phyloP scores from a whole-genome alignment of 2,329 filamentous ascomycete genomes.

The Aspergillus sp. region DNA sequence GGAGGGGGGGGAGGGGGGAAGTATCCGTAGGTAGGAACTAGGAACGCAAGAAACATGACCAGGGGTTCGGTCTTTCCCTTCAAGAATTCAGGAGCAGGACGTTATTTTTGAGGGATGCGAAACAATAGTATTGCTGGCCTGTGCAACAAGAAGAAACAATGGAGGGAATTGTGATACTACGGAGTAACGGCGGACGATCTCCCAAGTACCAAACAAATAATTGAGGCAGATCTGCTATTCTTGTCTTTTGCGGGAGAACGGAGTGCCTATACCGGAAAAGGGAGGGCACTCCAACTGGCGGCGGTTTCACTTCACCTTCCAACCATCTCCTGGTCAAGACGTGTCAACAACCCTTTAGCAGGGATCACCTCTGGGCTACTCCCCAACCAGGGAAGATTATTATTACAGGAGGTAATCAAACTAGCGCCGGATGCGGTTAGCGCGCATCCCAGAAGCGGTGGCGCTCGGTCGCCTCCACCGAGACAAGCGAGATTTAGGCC shows the following conservation, averaged over 20 bases:
- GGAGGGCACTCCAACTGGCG: too few relatives aligned
- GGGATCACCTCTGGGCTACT: constrained; percentile 4
- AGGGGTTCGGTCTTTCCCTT: background rate
- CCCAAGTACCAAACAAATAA: background rate
- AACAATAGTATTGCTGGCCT: background rate
- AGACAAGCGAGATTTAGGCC: constrained; percentile 26
- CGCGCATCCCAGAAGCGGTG: constrained; percentile 11
- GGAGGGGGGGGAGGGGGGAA: background rate
- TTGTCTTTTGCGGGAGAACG: background rate
- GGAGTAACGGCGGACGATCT: background rate
- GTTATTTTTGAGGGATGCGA: background rate
- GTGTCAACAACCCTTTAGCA: constrained; percentile 17
- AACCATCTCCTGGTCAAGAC: constrained; percentile 10
- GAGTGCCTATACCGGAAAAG: background rate
- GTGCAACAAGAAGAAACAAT: background rate
- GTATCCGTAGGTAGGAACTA: too few relatives aligned
- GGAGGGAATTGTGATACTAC: background rate
- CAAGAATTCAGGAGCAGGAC: background rate
- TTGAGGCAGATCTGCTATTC: background rate
- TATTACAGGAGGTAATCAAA: constrained; percentile 16
- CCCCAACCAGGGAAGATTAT: background rate
- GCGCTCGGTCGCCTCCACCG: constrained; percentile 15
- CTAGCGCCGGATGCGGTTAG: constrained; percentile 12
- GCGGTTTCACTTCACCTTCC: constrained; percentile 1
- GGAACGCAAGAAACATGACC: background rate